A percentile compares a stretch with the other conserved stretches of the same genome.
Conservation (phyloP, 352 stramenopile species). For the Pseudoperonospora humuli region DNA sequence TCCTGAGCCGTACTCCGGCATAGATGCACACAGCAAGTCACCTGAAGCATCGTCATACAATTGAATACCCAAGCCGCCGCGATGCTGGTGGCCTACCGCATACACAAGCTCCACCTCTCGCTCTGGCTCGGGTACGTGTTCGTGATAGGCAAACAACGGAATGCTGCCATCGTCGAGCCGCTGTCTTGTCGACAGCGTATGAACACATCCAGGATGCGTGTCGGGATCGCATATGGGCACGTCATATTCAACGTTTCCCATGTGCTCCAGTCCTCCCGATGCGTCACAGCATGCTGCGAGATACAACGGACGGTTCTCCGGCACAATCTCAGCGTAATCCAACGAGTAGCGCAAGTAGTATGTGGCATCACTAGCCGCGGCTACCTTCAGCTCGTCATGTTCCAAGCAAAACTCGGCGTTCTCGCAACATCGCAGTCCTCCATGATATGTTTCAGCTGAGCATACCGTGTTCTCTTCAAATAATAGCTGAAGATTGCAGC, state of each 20-base stretch:
- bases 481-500: slow-evolving; percentile 59
- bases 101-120: slow-evolving; percentile 76
- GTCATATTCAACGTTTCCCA: slow-evolving; percentile 78
- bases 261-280: slow-evolving; percentile 42
- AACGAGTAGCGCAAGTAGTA: slow-evolving; percentile 77
- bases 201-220: slow-evolving; percentile 62
- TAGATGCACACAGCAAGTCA: slow-evolving; percentile 56
- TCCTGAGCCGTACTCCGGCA: slow-evolving; percentile 57
- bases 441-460: slow-evolving; percentile 47
- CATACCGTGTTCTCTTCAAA: slow-evolving; percentile 72
- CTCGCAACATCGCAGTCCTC: slow-evolving; percentile 70
- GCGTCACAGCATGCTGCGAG: slow-evolving; percentile 67
- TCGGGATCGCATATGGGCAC: slow-evolving; percentile 54
- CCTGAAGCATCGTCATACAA: slow-evolving; percentile 64
- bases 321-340: slow-evolving; percentile 51
- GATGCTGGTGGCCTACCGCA: slow-evolving; percentile 73
- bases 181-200: slow-evolving; percentile 69
- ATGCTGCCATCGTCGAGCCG: slow-evolving; percentile 34
- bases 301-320: slow-evolving; percentile 55
- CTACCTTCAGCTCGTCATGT: slow-evolving; percentile 30
- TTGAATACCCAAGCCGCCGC: slow-evolving; percentile 57
- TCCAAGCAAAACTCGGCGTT: slow-evolving; percentile 65
- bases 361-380: slow-evolving; percentile 17
- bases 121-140: slow-evolving; percentile 15
- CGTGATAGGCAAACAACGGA: slow-evolving; percentile 16